Conservation (phyloP, 331 rosid species). For the Malus hybrid region DNA sequence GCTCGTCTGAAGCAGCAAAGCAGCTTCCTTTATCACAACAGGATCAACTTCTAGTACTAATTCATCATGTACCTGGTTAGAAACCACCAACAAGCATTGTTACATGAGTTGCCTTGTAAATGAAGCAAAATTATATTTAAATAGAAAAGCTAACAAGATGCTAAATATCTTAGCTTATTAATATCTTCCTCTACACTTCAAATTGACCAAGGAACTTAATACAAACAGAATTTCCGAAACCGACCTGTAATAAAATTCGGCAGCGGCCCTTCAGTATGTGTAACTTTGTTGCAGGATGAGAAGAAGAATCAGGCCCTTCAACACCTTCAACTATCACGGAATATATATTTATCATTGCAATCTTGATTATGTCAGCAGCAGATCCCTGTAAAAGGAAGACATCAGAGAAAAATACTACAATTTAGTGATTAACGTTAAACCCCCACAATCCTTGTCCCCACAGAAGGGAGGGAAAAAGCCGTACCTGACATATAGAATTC, state of each 20-base stretch:
- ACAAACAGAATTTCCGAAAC: constrained; percentile 1
- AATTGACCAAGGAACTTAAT: background rate
- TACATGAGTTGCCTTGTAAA: background rate
- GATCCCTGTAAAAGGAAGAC: constrained; percentile 61
- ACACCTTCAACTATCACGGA: constrained; percentile 37
- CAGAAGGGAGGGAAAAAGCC: constrained; percentile 5
- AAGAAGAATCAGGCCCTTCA: constrained; percentile 33
- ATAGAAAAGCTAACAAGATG: background rate
- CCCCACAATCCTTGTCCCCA: background rate
- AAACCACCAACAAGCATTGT: constrained; percentile 1
- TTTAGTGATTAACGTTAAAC: background rate
- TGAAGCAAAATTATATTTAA: background rate
- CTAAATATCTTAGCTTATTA: too few relatives aligned
- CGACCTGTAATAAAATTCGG: constrained; percentile 81
- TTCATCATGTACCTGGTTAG: constrained; percentile 86
- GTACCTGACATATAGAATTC: constrained; percentile 93
- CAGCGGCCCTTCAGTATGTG: constrained; percentile 55
- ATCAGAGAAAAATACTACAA: constrained; percentile 2
- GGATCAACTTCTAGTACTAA: constrained; percentile 90
- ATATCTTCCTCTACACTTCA: background rate
- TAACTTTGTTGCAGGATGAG: constrained; percentile 30
- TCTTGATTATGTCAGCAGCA: constrained; percentile 91
- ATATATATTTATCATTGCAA: constrained; percentile 78
- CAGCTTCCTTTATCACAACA: constrained; percentile 66
- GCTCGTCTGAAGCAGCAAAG: constrained; percentile 56